Evolutionary conservation across 2,329 filamentous ascomycete species (phyloP).

Genomic region (Penicillium sp.): DNA sequence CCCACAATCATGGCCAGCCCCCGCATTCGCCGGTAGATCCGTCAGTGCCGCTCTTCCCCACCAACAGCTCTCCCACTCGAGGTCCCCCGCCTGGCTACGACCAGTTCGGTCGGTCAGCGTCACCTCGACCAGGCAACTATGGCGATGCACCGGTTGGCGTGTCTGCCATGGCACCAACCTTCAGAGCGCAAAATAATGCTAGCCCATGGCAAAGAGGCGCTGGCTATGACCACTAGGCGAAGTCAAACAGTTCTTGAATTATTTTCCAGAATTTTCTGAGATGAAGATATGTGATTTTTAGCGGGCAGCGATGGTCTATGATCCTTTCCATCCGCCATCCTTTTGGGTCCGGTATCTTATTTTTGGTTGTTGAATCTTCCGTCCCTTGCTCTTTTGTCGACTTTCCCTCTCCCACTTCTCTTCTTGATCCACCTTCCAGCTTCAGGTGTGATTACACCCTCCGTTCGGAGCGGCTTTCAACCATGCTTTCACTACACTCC

Average conservation of each 20-base stretch:
- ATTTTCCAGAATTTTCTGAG: constrained; percentile 28
- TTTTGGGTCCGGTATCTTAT: constrained; percentile 19
- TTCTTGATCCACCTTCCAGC: constrained; percentile 17
- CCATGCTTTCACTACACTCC: constrained; percentile 8
- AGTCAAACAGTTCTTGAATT: constrained; percentile 11
- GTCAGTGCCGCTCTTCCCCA: constrained; percentile 46
- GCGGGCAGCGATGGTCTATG: constrained; percentile 28
- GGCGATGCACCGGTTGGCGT: constrained; percentile 33
- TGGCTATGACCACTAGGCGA: constrained; percentile 55
- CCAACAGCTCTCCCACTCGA: constrained; percentile 37
- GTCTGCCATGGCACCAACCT: constrained; percentile 27
- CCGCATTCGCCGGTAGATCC: constrained; percentile 48
- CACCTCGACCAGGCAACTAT: constrained; percentile 32
- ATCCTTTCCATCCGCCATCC: constrained; percentile 20
- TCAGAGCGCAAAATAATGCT: constrained; percentile 49
- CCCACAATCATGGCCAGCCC: constrained; percentile 33
- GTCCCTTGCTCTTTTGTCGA: constrained; percentile 8
- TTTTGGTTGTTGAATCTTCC: constrained; percentile 12
- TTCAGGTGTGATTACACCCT: background rate
- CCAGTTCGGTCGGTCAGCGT: constrained; percentile 23
- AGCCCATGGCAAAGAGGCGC: constrained; percentile 63
- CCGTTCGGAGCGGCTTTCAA: background rate
- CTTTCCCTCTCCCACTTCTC: constrained; percentile 11
- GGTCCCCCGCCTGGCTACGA: constrained; percentile 40
- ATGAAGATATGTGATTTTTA: constrained; percentile 37